Conservation (phyloP, 169 alveolate species). For the Plasmodium knowlesi region DNA sequence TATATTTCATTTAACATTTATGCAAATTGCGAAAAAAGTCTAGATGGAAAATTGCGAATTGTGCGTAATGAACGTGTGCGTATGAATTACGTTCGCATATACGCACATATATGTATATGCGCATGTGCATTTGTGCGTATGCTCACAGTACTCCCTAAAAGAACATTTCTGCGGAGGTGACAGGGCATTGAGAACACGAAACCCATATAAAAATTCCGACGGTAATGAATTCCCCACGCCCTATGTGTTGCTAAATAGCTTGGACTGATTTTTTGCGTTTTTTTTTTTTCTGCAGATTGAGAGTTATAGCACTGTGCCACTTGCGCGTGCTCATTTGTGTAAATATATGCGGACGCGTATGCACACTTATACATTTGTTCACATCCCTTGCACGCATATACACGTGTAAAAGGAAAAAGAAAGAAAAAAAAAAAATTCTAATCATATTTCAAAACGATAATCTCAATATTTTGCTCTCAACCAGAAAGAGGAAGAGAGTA, state of each 20-base stretch:
- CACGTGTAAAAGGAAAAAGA: neutral
- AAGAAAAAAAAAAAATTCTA: neutral
- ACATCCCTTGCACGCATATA: neutral
- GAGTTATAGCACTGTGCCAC: neutral
- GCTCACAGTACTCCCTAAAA: neutral
- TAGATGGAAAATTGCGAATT: neutral
- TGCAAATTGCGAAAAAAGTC: neutral
- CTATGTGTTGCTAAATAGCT: neutral
- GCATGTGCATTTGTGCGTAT: neutral
- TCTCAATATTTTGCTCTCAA: neutral
- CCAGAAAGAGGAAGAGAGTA: neutral
- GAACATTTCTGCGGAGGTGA: neutral
- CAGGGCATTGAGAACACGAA: neutral
- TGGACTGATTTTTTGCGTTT: neutral
- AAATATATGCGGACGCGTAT: neutral
- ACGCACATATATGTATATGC: neutral
- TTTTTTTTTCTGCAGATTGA: neutral
- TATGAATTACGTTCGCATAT: neutral
- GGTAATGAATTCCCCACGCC: neutral
- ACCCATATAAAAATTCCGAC: neutral
- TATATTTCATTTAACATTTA: neutral
- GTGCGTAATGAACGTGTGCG: neutral
- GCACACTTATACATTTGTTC: neutral
- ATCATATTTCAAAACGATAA: neutral
- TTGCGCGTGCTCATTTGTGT: neutral